Evolutionary conservation across 345 rosid genomes (phyloP).

Genomic region (Litchi chinensis): DNA sequence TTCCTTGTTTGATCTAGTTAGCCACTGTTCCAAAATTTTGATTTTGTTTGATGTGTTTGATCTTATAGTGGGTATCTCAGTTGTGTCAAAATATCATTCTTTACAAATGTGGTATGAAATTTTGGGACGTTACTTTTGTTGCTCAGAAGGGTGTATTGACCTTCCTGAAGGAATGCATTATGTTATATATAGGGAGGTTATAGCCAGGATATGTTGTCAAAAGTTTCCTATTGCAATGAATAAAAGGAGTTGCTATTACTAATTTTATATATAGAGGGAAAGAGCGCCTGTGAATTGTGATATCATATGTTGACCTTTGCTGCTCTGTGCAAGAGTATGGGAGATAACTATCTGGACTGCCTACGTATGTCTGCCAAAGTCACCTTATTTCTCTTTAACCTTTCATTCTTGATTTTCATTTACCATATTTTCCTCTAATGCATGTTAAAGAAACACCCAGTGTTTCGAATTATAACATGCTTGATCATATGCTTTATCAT

Average conservation of each 20-base stretch:
- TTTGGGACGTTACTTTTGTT: not conserved
- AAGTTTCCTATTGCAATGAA: not conserved
- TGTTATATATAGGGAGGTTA: not conserved
- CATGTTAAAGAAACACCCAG: not conserved
- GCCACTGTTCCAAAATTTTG: not conserved
- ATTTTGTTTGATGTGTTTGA: not conserved
- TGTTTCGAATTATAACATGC: slow-evolving; percentile 4
- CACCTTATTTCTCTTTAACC: not conserved
- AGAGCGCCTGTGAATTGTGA: not conserved
- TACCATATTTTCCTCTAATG: not conserved
- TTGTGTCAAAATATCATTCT: not conserved
- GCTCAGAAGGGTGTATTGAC: not conserved
- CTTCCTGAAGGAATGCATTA: not conserved
- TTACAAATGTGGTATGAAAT: not conserved
- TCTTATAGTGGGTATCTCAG: not conserved
- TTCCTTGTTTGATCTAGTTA: not conserved
- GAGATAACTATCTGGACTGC: not conserved
- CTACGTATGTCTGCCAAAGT: not conserved
- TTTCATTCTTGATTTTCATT: not conserved
- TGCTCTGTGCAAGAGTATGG: not conserved
- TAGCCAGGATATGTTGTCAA: not conserved
- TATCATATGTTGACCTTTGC: not conserved
- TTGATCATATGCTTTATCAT: not conserved
- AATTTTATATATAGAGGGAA: not conserved
- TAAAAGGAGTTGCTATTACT: not conserved